Conservation (phyloP, 2,329 filamentous ascomycete species). For the Colletotrichum sp. region DNA sequence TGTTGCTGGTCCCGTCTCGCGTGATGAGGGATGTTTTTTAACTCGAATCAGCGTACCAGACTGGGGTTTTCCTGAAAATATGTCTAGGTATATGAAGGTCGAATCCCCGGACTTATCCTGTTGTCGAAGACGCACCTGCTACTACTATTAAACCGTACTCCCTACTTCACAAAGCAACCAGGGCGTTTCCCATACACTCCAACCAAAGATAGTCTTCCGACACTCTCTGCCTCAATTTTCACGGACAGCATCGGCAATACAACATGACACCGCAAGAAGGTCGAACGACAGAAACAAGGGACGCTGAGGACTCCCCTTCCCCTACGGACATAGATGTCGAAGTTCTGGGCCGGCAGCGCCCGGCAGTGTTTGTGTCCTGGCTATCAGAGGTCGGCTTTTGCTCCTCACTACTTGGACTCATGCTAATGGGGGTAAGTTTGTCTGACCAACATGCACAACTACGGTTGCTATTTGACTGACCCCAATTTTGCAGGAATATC, state of each 20-base stretch:
- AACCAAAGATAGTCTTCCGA: not conserved
- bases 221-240: not conserved
- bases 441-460: not conserved
- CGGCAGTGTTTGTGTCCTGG: slow-evolving; percentile 55
- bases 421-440: slow-evolving; percentile 58
- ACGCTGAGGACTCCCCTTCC: not conserved
- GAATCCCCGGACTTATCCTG: not conserved
- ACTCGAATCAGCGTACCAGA: not conserved
- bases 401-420: slow-evolving; percentile 65
- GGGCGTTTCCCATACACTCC: not conserved
- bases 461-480: not conserved
- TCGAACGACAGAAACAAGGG: not conserved
- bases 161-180: not conserved
- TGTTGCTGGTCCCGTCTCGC: not conserved
- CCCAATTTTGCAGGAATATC: slow-evolving; percentile 64
- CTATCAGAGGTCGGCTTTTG: slow-evolving; percentile 66
- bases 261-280: not conserved
- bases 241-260: not conserved
- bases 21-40: not conserved
- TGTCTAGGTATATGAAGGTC: not conserved
- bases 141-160: not conserved
- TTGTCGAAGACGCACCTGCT: not conserved
- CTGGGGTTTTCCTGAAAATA: not conserved
- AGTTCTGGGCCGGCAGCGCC: slow-evolving; percentile 66
- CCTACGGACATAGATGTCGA: slow-evolving; percentile 51